These are phyloP conservation scores for Singerocomus inundabilis DNA, from an alignment of 1,284 basidiomycete genomes.

Conservation along the genomic window DNA sequence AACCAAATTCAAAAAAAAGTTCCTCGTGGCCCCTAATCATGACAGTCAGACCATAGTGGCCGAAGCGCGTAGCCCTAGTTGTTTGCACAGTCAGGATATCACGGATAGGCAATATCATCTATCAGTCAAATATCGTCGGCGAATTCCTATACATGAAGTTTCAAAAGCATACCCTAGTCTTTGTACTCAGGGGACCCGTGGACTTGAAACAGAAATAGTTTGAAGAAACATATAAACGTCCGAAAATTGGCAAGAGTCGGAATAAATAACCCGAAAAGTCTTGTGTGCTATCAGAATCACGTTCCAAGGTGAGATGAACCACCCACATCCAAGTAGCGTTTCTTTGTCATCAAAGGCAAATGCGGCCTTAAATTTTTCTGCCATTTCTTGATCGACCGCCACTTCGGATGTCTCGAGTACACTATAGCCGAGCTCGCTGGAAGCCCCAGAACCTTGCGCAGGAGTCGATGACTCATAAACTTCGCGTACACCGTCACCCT, in stretches of 20 bases:
- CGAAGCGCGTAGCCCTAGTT: slow-evolving; percentile 85
- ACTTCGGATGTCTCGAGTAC: slow-evolving; percentile 67
- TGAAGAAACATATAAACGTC: slow-evolving; percentile 82
- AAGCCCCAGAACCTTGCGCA: slow-evolving; percentile 30
- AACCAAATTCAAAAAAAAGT: slow-evolving; percentile 91
- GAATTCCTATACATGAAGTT: slow-evolving; percentile 5
- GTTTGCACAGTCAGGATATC: slow-evolving; percentile 85
- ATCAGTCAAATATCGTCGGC: slow-evolving; percentile 10
- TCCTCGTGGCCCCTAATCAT: slow-evolving; percentile 96
- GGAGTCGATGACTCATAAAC: slow-evolving; percentile 44
- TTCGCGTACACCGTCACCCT: slow-evolving; percentile 44
- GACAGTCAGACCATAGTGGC: slow-evolving; percentile 84
- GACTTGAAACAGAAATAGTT: slow-evolving; percentile 92
- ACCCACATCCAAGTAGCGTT: slow-evolving; percentile 80
- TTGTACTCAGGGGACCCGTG: slow-evolving; percentile 67
- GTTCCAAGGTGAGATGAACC: slow-evolving; percentile 5
- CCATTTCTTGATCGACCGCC: slow-evolving; percentile 60
- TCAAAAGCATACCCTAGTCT: slow-evolving; percentile 64
- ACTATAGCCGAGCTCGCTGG: slow-evolving; percentile 70
- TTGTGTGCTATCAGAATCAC: slow-evolving; percentile 34
- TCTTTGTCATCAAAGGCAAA: slow-evolving; percentile 90
- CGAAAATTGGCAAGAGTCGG: slow-evolving; percentile 82
- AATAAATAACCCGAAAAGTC: slow-evolving; percentile 88
- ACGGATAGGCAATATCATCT: slow-evolving; percentile 93
- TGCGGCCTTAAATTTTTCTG: slow-evolving; percentile 72